Evolutionary conservation across 306 rosid genomes (phyloP).

Genomic region (Hippophae gyantsensis): DNA sequence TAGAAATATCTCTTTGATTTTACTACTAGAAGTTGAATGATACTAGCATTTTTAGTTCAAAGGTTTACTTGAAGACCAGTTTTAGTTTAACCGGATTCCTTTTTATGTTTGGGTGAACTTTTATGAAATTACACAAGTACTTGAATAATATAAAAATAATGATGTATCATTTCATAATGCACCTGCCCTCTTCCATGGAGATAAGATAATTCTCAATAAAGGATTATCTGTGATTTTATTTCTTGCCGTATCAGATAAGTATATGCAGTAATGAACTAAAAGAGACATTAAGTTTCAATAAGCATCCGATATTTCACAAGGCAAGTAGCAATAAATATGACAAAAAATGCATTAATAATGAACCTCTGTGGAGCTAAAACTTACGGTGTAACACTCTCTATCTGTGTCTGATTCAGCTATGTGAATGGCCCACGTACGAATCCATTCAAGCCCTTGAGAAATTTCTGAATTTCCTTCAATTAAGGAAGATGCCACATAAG

Average conservation of each 20-base stretch:
- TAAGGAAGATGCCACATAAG: slow-evolving; percentile 58
- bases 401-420: slow-evolving; percentile 78
- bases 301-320: not conserved
- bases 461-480: slow-evolving; percentile 63
- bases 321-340: slow-evolving; percentile 4
- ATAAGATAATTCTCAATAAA: not conserved
- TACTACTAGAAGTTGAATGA: too few relatives aligned
- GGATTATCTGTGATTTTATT: not conserved
- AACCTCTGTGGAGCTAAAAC: slow-evolving; percentile 21
- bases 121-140: too few relatives aligned
- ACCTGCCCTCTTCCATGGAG: not conserved
- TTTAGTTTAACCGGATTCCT: too few relatives aligned
- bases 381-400: slow-evolving; percentile 81
- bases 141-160: too few relatives aligned
- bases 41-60: too few relatives aligned
- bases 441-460: slow-evolving; percentile 84
- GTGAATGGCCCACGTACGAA: slow-evolving; percentile 70
- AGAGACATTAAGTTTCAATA: not conserved
- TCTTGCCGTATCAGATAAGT: not conserved
- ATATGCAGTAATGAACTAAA: not conserved
- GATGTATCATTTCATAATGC: not conserved
- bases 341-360: slow-evolving; percentile 9
- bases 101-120: too few relatives aligned
- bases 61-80: too few relatives aligned
- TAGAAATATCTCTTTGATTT: too few relatives aligned